Conservation (phyloP, 2,329 filamentous ascomycete genomes). For the Alternaria postmessia region DNA sequence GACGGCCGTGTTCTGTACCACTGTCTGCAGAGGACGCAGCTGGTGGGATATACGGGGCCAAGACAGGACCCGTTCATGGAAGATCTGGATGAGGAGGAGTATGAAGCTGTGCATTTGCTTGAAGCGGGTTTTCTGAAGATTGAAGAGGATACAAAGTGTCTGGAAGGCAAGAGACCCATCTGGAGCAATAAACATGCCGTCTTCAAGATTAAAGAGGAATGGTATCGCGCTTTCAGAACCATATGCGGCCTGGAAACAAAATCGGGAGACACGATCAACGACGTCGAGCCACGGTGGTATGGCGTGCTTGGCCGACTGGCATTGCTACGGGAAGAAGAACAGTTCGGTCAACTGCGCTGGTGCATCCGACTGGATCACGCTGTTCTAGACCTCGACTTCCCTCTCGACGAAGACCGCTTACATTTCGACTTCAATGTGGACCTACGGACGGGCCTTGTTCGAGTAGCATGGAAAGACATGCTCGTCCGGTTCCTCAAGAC, state of each 20-base stretch:
- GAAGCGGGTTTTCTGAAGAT: slow-evolving; percentile 20
- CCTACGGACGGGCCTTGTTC: slow-evolving; percentile 10
- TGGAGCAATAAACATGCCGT: slow-evolving; percentile 32
- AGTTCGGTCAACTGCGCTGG: slow-evolving; percentile 35
- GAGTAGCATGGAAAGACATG: slow-evolving; percentile 36
- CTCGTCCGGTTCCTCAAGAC: slow-evolving; percentile 35
- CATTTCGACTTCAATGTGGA: slow-evolving; percentile 21
- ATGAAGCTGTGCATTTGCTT: slow-evolving; percentile 29
- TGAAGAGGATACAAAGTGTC: neutral
- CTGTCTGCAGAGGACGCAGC: slow-evolving; percentile 28
- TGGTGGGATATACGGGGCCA: slow-evolving; percentile 35
- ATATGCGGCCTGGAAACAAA: neutral
- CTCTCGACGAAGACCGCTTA: slow-evolving; percentile 10
- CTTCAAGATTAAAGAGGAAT: slow-evolving; percentile 34
- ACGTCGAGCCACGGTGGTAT: slow-evolving; percentile 8
- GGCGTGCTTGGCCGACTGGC: slow-evolving; percentile 16
- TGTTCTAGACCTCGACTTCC: slow-evolving; percentile 36
- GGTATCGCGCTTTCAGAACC: slow-evolving; percentile 18
- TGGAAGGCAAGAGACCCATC: neutral
- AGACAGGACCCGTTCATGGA: slow-evolving; percentile 1
- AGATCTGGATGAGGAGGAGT: slow-evolving; percentile 19
- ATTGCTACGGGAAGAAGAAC: slow-evolving; percentile 13
- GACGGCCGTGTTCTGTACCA: slow-evolving; percentile 38
- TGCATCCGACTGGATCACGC: slow-evolving; percentile 36
- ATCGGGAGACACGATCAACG: neutral